A percentile compares a stretch with the other conserved stretches of the same genome.
Conservation (phyloP, 176 grass and related monocot genomes). For the Guadua angustifolia region DNA sequence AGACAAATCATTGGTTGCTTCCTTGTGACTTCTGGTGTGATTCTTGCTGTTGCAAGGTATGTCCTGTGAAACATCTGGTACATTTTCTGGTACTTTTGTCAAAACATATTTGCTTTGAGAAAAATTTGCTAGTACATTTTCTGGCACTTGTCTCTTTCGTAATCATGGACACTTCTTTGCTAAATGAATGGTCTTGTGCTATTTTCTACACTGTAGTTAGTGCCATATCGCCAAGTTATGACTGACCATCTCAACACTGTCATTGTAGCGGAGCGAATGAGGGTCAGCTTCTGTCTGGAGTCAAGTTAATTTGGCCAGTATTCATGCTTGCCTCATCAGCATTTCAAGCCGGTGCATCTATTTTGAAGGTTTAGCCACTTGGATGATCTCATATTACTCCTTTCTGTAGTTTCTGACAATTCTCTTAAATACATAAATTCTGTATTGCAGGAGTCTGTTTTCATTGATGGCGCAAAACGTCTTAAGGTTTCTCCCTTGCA, state of each 20-base stretch:
- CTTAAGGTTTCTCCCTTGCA: slow-evolving; percentile 60
- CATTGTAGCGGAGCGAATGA: slow-evolving; percentile 62
- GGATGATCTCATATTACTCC: background rate
- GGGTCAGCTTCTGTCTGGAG: slow-evolving; percentile 64
- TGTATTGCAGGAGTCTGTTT: slow-evolving; percentile 76
- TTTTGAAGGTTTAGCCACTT: slow-evolving; percentile 74
- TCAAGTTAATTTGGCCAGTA: slow-evolving; percentile 74
- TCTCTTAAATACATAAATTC: slow-evolving; percentile 26
- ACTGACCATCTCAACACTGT: slow-evolving; percentile 8
- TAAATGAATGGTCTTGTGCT: background rate
- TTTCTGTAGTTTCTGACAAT: slow-evolving; percentile 23
- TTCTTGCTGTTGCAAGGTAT: slow-evolving; percentile 84
- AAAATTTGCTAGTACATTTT: background rate
- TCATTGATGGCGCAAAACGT: slow-evolving; percentile 81
- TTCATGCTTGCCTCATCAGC: slow-evolving; percentile 77
- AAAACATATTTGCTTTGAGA: slow-evolving; percentile 13
- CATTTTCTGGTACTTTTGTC: background rate
- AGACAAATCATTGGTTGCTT: slow-evolving; percentile 77
- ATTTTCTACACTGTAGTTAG: background rate
- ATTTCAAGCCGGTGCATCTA: slow-evolving; percentile 92
- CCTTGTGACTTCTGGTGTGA: slow-evolving; percentile 78
- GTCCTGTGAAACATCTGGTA: background rate
- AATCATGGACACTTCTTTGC: background rate
- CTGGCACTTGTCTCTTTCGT: background rate
- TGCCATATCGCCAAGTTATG: background rate